phyloP scores from a whole-genome alignment of 1,284 basidiomycete genomes.

The Acaromyces ingoldii region DNA sequence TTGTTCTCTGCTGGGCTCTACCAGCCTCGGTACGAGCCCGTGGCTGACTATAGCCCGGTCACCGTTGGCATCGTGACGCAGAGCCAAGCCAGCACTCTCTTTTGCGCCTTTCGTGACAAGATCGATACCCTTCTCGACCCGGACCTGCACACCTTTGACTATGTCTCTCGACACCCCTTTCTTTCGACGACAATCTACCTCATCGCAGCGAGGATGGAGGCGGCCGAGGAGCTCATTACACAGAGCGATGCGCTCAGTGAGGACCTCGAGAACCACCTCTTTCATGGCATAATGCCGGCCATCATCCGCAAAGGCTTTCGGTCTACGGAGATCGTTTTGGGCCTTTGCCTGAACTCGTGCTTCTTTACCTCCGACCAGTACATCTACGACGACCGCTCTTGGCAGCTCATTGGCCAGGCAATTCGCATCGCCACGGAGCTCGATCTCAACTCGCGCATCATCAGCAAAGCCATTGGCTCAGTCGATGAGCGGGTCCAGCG shows the following conservation, averaged over 20 bases:
- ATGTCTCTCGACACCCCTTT: no score
- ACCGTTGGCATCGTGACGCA: constrained; percentile 19
- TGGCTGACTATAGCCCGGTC: constrained; percentile 21
- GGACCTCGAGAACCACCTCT: no score
- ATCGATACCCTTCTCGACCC: constrained; percentile 35
- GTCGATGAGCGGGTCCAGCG: not conserved
- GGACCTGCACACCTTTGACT: constrained; percentile 28
- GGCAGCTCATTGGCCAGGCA: constrained; percentile 26
- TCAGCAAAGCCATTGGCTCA: not conserved
- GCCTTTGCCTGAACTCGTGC: no score
- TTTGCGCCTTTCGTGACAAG: no score
- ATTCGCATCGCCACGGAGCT: constrained; percentile 33
- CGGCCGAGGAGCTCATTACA: no score
- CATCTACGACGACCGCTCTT: constrained; percentile 28
- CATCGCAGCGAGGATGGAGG: constrained; percentile 4
- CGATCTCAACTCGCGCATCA: constrained; percentile 27
- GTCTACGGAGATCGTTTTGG: no score
- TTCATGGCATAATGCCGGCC: no score
- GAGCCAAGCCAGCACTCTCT: constrained; percentile 19
- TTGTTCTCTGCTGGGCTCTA: constrained; percentile 7
- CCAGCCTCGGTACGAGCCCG: constrained; percentile 2
- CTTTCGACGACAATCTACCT: no score
- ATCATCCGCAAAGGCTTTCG: no score
- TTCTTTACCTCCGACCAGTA: no score
- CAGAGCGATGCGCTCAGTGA: no score